These are phyloP conservation scores for Isabelozyma gotoi DNA, from an alignment of 805 yeast species.

Conservation along the genomic window DNA sequence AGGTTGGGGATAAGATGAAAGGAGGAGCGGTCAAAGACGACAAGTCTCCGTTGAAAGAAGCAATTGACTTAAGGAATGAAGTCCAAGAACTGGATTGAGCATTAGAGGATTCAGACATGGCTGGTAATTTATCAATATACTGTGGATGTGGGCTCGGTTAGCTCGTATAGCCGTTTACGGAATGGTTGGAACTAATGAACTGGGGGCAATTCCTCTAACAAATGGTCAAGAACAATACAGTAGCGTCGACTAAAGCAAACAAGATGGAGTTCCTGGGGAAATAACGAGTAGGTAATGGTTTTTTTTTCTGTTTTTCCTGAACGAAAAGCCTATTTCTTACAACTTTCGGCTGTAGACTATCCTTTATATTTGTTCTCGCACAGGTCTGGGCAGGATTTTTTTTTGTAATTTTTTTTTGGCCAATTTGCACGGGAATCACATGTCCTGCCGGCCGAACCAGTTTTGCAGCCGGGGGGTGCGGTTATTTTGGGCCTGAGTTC, in stretches of 20 bases:
- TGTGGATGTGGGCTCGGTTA: background rate
- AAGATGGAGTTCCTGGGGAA: too few species aligned
- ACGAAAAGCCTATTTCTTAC: too few species aligned
- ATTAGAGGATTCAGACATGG: constrained; percentile 17
- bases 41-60: constrained; percentile 90
- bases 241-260: too few species aligned
- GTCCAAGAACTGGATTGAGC: constrained; percentile 69
- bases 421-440: background rate
- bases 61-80: constrained; percentile 83
- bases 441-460: background rate
- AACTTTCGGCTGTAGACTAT: background rate
- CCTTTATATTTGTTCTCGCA: background rate
- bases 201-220: background rate
- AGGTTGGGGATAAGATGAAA: constrained; percentile 86
- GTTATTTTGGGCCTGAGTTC: too few species aligned
- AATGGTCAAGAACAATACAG: too few species aligned
- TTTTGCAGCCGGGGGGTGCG: too few species aligned
- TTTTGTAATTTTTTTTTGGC: background rate
- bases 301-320: too few species aligned
- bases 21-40: constrained; percentile 97
- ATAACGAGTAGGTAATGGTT: too few species aligned
- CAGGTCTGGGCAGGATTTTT: background rate
- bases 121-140: background rate
- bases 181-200: background rate
- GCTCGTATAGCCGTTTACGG: background rate